Conservation (phyloP, 2,329 filamentous ascomycete genomes). For the Balansia obtecta region DNA sequence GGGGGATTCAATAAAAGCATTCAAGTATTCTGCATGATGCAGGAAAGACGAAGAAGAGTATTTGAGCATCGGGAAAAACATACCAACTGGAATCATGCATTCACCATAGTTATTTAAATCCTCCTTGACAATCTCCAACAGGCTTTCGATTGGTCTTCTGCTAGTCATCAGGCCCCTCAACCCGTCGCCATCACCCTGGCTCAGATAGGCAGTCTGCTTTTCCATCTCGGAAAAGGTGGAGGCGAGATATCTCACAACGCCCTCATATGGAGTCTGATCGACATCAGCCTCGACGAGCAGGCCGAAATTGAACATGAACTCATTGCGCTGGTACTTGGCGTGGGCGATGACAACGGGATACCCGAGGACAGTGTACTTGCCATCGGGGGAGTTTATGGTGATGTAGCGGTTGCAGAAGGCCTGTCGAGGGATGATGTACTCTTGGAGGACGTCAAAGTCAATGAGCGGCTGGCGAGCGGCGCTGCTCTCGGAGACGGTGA, state of each 20-base stretch:
- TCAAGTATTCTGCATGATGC: neutral
- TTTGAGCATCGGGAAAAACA: constrained; percentile 15
- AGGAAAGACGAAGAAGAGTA: neutral
- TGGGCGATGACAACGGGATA: constrained; percentile 82
- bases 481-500: constrained; percentile 29
- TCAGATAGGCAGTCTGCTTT: constrained; percentile 78
- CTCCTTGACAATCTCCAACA: constrained; percentile 70
- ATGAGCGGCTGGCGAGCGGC: constrained; percentile 48
- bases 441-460: constrained; percentile 74
- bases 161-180: constrained; percentile 21
- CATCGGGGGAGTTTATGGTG: constrained; percentile 59
- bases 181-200: constrained; percentile 37
- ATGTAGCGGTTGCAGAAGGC: constrained; percentile 90
- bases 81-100: constrained; percentile 94
- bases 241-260: constrained; percentile 75
- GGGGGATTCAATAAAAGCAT: neutral
- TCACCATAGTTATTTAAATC: constrained; percentile 96
- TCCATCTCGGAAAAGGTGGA: constrained; percentile 80
- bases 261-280: constrained; percentile 70
- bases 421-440: constrained; percentile 90
- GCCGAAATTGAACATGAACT: constrained; percentile 98
- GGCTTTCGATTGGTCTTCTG: constrained; percentile 63
- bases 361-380: constrained; percentile 66
- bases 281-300: constrained; percentile 56
- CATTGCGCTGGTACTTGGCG: constrained; percentile 75